These are phyloP conservation scores for Diutina rugosa DNA, from an alignment of 1,139 yeast species.

Conservation along the genomic window DNA sequence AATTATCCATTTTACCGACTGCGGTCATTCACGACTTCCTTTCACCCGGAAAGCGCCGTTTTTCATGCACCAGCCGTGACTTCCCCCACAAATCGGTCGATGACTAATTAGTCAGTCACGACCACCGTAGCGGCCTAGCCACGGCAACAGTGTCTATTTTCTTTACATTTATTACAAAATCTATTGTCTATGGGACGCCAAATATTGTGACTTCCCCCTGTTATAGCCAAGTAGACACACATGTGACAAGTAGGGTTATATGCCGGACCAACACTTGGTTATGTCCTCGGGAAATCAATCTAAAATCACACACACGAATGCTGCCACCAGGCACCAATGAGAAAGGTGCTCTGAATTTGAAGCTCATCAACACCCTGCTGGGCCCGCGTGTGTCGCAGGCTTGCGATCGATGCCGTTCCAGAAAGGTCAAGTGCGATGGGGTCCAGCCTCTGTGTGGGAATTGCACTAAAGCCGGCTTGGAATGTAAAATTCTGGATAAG, in stretches of 20 bases:
- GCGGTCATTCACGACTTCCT: background rate
- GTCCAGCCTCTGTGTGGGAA: slow-evolving; percentile 50
- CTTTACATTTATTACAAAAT: background rate
- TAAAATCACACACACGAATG: background rate
- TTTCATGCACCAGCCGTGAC: background rate
- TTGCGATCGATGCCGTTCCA: slow-evolving; percentile 66
- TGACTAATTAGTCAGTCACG: background rate
- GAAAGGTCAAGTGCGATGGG: slow-evolving; percentile 71
- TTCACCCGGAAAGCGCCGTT: background rate
- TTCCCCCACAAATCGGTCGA: background rate
- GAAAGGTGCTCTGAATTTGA: slow-evolving; percentile 5
- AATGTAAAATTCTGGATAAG: slow-evolving; percentile 61
- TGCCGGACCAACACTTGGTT: background rate
- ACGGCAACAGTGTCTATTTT: background rate
- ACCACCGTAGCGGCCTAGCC: background rate
- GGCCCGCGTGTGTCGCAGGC: slow-evolving; percentile 57
- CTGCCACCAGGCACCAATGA: slow-evolving; percentile 1
- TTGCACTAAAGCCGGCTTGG: slow-evolving; percentile 50
- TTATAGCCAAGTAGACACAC: background rate
- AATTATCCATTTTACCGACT: background rate
- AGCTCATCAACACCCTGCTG: slow-evolving; percentile 25
- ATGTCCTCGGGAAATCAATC: background rate
- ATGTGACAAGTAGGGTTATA: background rate
- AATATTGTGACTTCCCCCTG: background rate
- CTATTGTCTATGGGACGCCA: background rate